Evolutionary conservation across 2,329 filamentous ascomycete species (phyloP).

Genomic region (Huntiella omanensis): DNA sequence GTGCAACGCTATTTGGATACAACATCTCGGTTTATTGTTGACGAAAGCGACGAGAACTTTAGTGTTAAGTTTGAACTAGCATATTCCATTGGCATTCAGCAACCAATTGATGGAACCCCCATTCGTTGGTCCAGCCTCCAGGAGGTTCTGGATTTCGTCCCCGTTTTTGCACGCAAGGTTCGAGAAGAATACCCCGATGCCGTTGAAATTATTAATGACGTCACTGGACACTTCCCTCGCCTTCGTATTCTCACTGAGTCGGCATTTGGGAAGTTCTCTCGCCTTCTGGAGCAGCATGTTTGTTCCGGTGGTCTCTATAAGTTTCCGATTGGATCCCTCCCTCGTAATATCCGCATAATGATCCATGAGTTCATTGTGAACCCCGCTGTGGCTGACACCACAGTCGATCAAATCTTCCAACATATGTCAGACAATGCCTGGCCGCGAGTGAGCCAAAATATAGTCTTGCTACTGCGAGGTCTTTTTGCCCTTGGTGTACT

Average conservation of each 20-base stretch:
- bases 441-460: constrained; percentile 16
- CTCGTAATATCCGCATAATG: constrained; percentile 15
- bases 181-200: constrained; percentile 18
- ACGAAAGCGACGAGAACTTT: constrained; percentile 48
- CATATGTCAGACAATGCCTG: constrained; percentile 15
- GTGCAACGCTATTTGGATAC: constrained; percentile 26
- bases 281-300: constrained; percentile 21
- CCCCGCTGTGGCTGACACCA: constrained; percentile 15
- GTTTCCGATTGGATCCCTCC: constrained; percentile 24
- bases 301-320: constrained; percentile 23
- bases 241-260: constrained; percentile 26
- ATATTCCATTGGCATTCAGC: constrained; percentile 39
- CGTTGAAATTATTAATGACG: constrained; percentile 22
- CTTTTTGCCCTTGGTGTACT: constrained; percentile 38
- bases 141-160: constrained; percentile 27
- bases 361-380: constrained; percentile 28
- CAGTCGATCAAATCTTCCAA: constrained; percentile 18
- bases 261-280: constrained; percentile 11
- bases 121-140: constrained; percentile 39
- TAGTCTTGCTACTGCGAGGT: constrained; percentile 32
- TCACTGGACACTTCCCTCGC: constrained; percentile 24
- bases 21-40: constrained; percentile 35
- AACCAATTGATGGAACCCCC: constrained; percentile 30
- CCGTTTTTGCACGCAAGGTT: constrained; percentile 16
- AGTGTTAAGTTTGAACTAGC: constrained; percentile 41